Base-by-base conservation (phyloP, 768 basidiomycete species). In the Gymnopilus junonius region DNA sequence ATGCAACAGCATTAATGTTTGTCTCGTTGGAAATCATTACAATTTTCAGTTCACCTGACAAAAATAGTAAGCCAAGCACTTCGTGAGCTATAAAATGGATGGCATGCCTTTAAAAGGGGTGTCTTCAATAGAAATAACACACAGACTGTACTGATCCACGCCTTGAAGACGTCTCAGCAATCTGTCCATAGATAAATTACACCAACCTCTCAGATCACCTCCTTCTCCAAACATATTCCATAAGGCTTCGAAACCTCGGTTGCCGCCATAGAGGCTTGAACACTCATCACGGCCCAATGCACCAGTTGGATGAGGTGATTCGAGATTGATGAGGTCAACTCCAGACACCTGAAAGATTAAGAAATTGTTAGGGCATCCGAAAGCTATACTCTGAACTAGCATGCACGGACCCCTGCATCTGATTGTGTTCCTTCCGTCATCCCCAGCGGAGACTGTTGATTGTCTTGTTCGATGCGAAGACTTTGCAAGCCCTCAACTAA, bases 311-410 rank as follows among this genome's bases (percentile, higher is more conserved):
- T 89, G 89, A 2, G 91, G 89, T 1, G 89, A 86, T 71, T 94
- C 91, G 39, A 94, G 83, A 8, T 86, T 79, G 64, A 94, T 93
- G 50, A 94, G 83, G 75, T 93, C 90, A 61, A 73, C 64, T 57
- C 78, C 78, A 48, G 74, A 65, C 17, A 58, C 69, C 68, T 43
- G 29, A 67, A 55, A 17, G 6, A 37, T 54, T n/a, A 39, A 43
- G 32, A 64, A 25, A 57, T 8, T 31, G 6, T 39, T 31, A 20
- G 34, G 40, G 34, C 35, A 20, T 31, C 45, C 31, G 27, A 43
- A 42, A 32, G 23, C 17, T 4, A 31, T 51, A 31, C 8, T 27
- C 25, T n/a, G n/a, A 50, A 50, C 14, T 27, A 29, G 8, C 5
- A 32, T 32, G 29, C 10, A 29, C 67, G 50, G 45, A 67, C 69